Evolutionary conservation across 345 rosid species (phyloP).

Genomic region (Salix caprea): DNA sequence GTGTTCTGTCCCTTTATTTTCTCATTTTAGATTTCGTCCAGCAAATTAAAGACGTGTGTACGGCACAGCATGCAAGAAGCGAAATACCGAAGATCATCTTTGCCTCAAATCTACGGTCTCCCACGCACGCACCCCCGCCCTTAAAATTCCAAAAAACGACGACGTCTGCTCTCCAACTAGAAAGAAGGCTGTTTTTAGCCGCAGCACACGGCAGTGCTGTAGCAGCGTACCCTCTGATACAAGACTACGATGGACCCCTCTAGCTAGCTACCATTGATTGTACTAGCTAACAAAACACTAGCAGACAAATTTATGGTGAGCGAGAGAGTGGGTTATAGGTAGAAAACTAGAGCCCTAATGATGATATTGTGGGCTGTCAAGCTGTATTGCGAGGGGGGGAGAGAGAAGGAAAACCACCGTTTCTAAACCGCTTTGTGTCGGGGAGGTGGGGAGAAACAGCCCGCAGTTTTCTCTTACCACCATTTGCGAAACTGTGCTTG

Average conservation of each 20-base stretch:
- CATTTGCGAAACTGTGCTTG: slow-evolving; percentile 12
- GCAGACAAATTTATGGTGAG: slow-evolving; percentile 21
- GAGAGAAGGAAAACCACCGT: slow-evolving; percentile 9
- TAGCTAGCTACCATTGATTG: neutral
- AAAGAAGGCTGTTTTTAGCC: neutral
- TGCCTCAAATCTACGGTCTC: too few species aligned
- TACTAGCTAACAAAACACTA: slow-evolving; percentile 25
- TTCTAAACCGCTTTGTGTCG: slow-evolving; percentile 44
- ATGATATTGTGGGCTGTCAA: slow-evolving; percentile 45
- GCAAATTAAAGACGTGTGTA: too few species aligned
- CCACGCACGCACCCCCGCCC: neutral
- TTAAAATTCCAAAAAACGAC: neutral
- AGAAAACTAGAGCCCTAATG: neutral
- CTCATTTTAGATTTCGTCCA: too few species aligned
- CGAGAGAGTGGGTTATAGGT: slow-evolving; percentile 14
- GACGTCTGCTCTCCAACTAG: neutral
- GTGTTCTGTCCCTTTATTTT: neutral
- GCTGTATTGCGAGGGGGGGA: slow-evolving; percentile 5
- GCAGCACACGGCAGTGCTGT: slow-evolving; percentile 2
- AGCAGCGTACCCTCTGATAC: neutral
- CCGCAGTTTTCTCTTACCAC: slow-evolving; percentile 44
- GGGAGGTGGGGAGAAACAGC: slow-evolving; percentile 46
- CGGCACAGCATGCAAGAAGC: neutral
- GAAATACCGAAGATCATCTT: neutral
- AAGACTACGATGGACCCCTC: slow-evolving; percentile 19